These are phyloP conservation scores for Lolium rigidum DNA, from an alignment of 176 grass and related monocot species.

Conservation along the genomic window DNA sequence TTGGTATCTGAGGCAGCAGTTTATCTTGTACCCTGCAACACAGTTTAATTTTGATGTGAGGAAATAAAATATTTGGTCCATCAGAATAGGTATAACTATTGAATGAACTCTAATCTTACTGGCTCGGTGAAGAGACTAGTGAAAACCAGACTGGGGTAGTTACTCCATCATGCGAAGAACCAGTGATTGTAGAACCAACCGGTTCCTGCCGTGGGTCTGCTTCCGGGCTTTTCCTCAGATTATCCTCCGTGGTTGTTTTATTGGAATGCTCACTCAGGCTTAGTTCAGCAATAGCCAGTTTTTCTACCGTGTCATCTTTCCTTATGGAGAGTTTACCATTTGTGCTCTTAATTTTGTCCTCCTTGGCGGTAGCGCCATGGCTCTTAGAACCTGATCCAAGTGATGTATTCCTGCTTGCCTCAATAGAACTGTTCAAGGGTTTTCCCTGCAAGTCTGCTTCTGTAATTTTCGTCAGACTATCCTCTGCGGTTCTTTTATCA, in stretches of 20 bases:
- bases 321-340: slow-evolving; percentile 33
- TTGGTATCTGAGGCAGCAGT: slow-evolving; percentile 74
- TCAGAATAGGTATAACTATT: slow-evolving; percentile 31
- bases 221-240: slow-evolving; percentile 44
- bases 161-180: slow-evolving; percentile 45
- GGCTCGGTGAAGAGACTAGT: slow-evolving; percentile 68
- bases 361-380: slow-evolving; percentile 29
- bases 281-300: slow-evolving; percentile 49
- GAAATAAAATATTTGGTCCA: slow-evolving; percentile 1
- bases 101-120: slow-evolving; percentile 53
- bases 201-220: slow-evolving; percentile 33
- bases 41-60: slow-evolving; percentile 40
- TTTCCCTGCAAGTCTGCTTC: slow-evolving; percentile 29
- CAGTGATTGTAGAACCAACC: slow-evolving; percentile 46
- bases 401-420: slow-evolving; percentile 59
- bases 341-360: slow-evolving; percentile 50
- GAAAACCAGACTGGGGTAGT: slow-evolving; percentile 79
- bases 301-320: slow-evolving; percentile 46
- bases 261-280: slow-evolving; percentile 32
- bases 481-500: slow-evolving; percentile 42
- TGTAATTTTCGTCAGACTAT: slow-evolving; percentile 41
- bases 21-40: slow-evolving; percentile 72
- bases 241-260: slow-evolving; percentile 39
- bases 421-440: slow-evolving; percentile 61
- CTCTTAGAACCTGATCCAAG: slow-evolving; percentile 54